Percentiles rank a stretch among this genome's conserved stretches.
These are phyloP conservation scores for Linnemannia zychae DNA, from an alignment of 192 early-diverging fungal genomes.

Conservation along the genomic window DNA sequence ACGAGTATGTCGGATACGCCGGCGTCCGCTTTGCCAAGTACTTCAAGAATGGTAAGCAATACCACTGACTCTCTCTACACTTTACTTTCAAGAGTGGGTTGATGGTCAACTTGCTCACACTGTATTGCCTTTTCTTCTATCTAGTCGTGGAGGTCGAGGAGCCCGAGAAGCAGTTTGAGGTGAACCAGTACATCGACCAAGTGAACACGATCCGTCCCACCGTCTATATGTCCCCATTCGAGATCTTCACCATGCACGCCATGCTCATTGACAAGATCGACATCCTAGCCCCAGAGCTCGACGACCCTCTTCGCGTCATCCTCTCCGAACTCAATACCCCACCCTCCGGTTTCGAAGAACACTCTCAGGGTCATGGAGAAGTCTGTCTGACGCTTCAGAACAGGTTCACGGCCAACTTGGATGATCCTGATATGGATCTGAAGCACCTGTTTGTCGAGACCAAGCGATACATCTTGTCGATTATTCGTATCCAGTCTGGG, in stretches of 20 bases:
- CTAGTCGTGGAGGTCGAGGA: constrained; percentile 89
- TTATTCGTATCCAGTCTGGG: constrained; percentile 90
- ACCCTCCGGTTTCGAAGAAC: constrained; percentile 59
- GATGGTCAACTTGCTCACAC: not conserved
- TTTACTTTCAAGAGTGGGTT: not conserved
- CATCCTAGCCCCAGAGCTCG: constrained; percentile 72
- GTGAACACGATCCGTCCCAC: constrained; percentile 84
- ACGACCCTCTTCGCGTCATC: constrained; percentile 76
- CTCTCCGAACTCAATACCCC: constrained; percentile 74
- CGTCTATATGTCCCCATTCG: constrained; percentile 91
- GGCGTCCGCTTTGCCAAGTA: constrained; percentile 85
- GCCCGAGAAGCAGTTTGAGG: constrained; percentile 91
- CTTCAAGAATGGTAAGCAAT: constrained; percentile 79
- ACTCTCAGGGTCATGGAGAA: constrained; percentile 62
- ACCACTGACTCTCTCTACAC: not conserved
- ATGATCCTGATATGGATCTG: constrained; percentile 66
- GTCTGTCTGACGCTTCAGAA: constrained; percentile 79
- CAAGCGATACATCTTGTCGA: constrained; percentile 88
- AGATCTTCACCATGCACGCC: constrained; percentile 93
- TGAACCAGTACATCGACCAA: constrained; percentile 91
- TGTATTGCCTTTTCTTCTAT: no score
- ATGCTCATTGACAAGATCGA: constrained; percentile 86
- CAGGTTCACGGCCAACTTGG: constrained; percentile 72
- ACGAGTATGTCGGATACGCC: constrained; percentile 85
- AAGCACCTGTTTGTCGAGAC: constrained; percentile 88